phyloP scores from a whole-genome alignment of 768 basidiomycete genomes.

The Flagelloscypha sp. region DNA sequence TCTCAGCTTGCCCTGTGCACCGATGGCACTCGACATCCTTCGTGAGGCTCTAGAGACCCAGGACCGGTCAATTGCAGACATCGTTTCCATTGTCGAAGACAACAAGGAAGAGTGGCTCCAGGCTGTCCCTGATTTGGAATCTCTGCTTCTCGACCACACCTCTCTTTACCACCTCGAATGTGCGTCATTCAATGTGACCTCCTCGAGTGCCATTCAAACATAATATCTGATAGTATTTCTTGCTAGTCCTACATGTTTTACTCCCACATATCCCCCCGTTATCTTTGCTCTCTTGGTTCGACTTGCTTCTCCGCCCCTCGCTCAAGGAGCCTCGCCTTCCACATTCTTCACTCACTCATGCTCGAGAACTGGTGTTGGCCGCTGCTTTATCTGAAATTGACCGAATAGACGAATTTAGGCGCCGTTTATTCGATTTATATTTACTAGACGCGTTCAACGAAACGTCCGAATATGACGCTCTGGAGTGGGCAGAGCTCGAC shows the following conservation, averaged over 20 bases:
- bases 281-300: conserved; percentile 76
- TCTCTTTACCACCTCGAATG: conserved; percentile 54
- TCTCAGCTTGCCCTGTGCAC: conserved; percentile 45
- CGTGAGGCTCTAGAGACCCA: conserved; percentile 45
- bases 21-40: no score
- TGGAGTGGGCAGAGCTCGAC: conserved; percentile 68
- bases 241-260: conserved; percentile 58
- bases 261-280: conserved; percentile 51
- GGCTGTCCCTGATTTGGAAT: conserved; percentile 37
- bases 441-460: conserved; percentile 73
- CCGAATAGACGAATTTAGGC: conserved; percentile 57
- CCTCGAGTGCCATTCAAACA: no score
- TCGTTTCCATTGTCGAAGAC: conserved; percentile 43
- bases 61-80: conserved; percentile 39
- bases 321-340: conserved; percentile 67
- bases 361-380: conserved; percentile 62
- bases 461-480: conserved; percentile 58
- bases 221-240: no score
- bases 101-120: conserved; percentile 45
- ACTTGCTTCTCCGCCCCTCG: conserved; percentile 68
- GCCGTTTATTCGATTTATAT: conserved; percentile 65
- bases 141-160: conserved; percentile 46
- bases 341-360: conserved; percentile 47
- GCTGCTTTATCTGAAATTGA: conserved; percentile 49
- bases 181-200: no score